Evolutionary conservation across 495 filamentous ascomycete species (phyloP), one percentile per base, ranked within the genome.

Genomic region (Pyrenula massariospora): DNA sequence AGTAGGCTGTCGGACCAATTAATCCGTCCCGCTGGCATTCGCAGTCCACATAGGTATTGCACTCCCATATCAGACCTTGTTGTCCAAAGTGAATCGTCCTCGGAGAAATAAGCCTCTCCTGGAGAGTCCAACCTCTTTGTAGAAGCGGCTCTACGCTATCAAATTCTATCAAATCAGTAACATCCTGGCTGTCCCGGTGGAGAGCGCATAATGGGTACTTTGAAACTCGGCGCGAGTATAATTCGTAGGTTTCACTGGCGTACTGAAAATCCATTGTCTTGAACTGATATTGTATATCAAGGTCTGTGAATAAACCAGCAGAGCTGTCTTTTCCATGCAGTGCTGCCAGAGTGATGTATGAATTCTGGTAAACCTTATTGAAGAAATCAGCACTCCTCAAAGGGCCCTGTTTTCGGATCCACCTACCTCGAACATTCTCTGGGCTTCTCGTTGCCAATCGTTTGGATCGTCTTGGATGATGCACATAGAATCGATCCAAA

Each of bases 401-500:
- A n/a, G n/a, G n/a, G n/a, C n/a, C n/a, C n/a, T n/a, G n/a, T n/a
- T n/a, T n/a, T n/a, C n/a, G n/a, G n/a, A n/a, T n/a, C n/a, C n/a
- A n/a, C n/a, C n/a, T 42, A 42, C 15, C 31, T 42, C 31, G 15
- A 42, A 42, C 73, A 77, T 77, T 24, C 62, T 52, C 8, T 56
- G 61, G 0, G 73, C 62, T 60, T 77, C 73, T 20, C 48, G 54
- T 21, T 60, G 54, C 74, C 73, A 77, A 56, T 74, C 71, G 2
- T 61, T 57, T 1, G 49, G 48, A 49, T 68, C 62, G 49, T 74
- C 69, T 60, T 77, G 73, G 19, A 75, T 59, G 49, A 75, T 75
- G 59, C 71, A 74, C 2, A 75, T 58, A 25, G 68, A 68, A 58
- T 76, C 74, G 10, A 77, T 72, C 74, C 74, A 77, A 10, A 77